Conservation (phyloP, 306 rosid species). For the Senna siamea region DNA sequence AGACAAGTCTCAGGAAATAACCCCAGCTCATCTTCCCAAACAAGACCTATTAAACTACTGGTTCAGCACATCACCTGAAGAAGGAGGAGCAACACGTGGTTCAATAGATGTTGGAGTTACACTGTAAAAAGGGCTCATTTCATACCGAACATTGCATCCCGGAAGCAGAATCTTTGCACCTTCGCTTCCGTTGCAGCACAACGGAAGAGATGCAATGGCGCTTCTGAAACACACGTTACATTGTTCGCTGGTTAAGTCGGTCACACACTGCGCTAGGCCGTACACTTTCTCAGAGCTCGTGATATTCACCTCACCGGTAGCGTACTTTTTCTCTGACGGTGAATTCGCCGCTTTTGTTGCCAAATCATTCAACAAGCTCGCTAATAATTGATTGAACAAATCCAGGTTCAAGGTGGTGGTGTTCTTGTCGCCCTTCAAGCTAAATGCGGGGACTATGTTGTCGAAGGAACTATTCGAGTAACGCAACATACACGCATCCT, state of each 20-base stretch:
- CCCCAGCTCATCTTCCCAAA: too few relatives aligned
- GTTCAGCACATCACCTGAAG: not conserved
- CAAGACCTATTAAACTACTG: too few relatives aligned
- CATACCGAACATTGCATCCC: conserved; percentile 15
- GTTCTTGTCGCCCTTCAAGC: not conserved
- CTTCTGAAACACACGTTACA: conserved; percentile 18
- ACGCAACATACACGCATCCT: conserved; percentile 35
- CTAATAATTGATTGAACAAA: conserved; percentile 12
- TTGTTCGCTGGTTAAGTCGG: not conserved
- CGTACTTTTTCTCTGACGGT: conserved; percentile 8
- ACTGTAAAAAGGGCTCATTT: conserved; percentile 8
- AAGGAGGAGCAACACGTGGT: not conserved
- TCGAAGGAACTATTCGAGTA: conserved; percentile 29
- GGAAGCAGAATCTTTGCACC: conserved; percentile 29
- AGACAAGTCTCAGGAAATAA: too few relatives aligned
- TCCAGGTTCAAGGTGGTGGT: not conserved
- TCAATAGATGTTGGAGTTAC: not conserved
- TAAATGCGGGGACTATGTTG: not conserved
- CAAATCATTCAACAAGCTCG: not conserved
- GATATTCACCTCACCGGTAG: not conserved
- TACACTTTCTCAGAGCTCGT: conserved; percentile 29
- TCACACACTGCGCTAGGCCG: conserved; percentile 31
- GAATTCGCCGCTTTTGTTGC: conserved; percentile 1
- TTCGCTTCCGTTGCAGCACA: conserved; percentile 24
- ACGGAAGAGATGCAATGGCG: conserved; percentile 13